Evolutionary conservation across 768 basidiomycete genomes (phyloP).

Genomic region (Dacryopinax spathularia): DNA sequence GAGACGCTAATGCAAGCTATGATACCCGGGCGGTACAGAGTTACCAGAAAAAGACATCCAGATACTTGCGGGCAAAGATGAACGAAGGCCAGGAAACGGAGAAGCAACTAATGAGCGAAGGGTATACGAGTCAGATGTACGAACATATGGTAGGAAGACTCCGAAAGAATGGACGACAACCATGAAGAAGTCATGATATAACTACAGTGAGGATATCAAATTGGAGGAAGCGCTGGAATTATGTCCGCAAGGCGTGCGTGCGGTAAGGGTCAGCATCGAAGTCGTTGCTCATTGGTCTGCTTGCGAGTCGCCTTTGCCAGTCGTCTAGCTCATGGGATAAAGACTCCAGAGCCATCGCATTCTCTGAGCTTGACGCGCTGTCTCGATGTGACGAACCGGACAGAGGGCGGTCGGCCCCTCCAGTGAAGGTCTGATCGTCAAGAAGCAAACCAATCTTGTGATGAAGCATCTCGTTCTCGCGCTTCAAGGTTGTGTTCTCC

Average conservation of each 20-base stretch:
- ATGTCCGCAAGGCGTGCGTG: background rate
- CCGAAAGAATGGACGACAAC: constrained; percentile 2
- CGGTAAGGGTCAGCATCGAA: constrained; percentile 2
- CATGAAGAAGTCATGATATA: background rate
- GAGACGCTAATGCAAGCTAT: background rate
- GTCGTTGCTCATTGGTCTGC: constrained; percentile 14
- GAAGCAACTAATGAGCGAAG: constrained; percentile 3
- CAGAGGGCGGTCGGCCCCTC: constrained; percentile 37
- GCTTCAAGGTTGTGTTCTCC: constrained; percentile 65
- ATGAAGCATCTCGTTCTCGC: constrained; percentile 78
- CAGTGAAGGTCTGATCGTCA: constrained; percentile 61
- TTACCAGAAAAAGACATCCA: background rate
- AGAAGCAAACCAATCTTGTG: constrained; percentile 81
- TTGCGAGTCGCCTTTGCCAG: constrained; percentile 74
- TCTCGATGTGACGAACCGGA: constrained; percentile 43
- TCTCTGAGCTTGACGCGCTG: constrained; percentile 73
- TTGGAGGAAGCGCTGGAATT: background rate
- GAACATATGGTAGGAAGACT: background rate
- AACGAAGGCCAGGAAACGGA: background rate
- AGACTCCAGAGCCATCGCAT: constrained; percentile 58
- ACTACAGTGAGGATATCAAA: background rate
- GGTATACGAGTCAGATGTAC: background rate
- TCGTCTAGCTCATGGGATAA: constrained; percentile 70
- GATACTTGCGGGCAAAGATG: background rate
- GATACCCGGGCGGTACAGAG: constrained; percentile 3